A percentile compares a stretch with the other conserved stretches of the same genome.
Conservation (phyloP, 352 stramenopile genomes). For the Pythium catenulatum region DNA sequence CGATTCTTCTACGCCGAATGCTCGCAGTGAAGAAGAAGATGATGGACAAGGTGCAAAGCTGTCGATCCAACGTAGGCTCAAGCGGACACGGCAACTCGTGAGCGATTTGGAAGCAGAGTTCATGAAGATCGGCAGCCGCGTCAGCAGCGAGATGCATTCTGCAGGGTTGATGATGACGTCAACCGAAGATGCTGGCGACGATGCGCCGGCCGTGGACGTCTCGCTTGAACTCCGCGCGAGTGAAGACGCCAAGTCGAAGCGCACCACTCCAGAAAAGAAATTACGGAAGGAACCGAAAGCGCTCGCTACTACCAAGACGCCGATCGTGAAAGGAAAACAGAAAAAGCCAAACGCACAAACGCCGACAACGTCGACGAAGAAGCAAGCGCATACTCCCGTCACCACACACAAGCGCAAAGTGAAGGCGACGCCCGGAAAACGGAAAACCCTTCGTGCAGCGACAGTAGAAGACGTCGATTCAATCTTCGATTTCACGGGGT, state of each 20-base stretch:
- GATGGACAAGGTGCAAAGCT: not conserved
- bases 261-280: not conserved
- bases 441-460: too few species aligned
- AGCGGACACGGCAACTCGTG: slow-evolving; percentile 33
- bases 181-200: slow-evolving; percentile 6
- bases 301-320: too few species aligned
- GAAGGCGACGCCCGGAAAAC: slow-evolving; percentile 23
- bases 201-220: slow-evolving; percentile 19
- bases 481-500: slow-evolving; percentile 73
- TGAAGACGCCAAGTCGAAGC: not conserved
- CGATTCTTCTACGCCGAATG: not conserved
- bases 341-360: too few species aligned
- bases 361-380: too few species aligned
- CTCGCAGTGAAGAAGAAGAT: not conserved
- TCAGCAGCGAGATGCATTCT: slow-evolving; percentile 18
- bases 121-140: slow-evolving; percentile 47
- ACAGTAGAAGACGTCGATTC: slow-evolving; percentile 54
- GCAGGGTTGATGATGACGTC: slow-evolving; percentile 15
- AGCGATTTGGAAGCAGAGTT: slow-evolving; percentile 49
- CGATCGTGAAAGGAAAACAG: too few species aligned
- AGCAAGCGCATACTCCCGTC: not conserved
- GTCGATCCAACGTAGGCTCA: slow-evolving; percentile 23
- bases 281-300: too few species aligned
- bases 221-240: slow-evolving; percentile 22
- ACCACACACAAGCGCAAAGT: slow-evolving; percentile 43